A percentile compares a stretch with the other conserved stretches of the same genome.
Evolutionary conservation across 2,329 filamentous ascomycete species (phyloP).

Genomic region (Ascochyta viciae-villosae): DNA sequence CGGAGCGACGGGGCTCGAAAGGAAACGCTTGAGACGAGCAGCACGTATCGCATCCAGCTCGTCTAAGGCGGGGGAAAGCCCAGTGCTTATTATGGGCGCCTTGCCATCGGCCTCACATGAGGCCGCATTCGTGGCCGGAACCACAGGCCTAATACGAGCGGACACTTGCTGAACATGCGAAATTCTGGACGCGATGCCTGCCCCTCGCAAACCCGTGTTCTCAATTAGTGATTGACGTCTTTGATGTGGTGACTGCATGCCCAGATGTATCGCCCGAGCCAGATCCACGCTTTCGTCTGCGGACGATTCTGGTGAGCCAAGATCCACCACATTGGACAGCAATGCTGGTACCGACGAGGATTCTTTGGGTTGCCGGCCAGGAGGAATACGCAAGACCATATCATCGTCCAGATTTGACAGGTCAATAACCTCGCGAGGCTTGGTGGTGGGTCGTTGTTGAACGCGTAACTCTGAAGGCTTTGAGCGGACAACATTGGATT

Average conservation of each 20-base stretch:
- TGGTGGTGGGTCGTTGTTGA: neutral
- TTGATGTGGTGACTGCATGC: neutral
- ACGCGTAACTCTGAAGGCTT: neutral
- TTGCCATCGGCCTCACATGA: neutral
- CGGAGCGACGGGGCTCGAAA: neutral
- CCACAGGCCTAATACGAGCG: neutral
- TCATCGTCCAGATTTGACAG: neutral
- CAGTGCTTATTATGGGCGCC: neutral
- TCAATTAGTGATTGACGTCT: neutral
- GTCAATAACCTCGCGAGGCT: neutral
- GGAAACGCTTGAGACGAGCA: slow-evolving; percentile 13
- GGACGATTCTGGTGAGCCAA: neutral
- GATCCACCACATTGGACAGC: slow-evolving; percentile 3
- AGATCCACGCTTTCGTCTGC: neutral
- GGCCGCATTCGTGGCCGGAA: neutral
- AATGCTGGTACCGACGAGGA: neutral
- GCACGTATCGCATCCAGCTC: neutral
- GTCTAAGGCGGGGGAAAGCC: neutral
- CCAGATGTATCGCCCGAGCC: neutral
- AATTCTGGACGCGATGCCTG: neutral
- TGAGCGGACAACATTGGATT: neutral
- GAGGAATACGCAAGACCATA: neutral
- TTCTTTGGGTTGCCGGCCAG: neutral
- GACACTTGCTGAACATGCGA: neutral
- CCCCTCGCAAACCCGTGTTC: neutral